Percentiles rank a stretch among this genome's conserved stretches.
Evolutionary conservation across 768 basidiomycete genomes (phyloP).

Genomic region (Daedaleopsis sinensis): DNA sequence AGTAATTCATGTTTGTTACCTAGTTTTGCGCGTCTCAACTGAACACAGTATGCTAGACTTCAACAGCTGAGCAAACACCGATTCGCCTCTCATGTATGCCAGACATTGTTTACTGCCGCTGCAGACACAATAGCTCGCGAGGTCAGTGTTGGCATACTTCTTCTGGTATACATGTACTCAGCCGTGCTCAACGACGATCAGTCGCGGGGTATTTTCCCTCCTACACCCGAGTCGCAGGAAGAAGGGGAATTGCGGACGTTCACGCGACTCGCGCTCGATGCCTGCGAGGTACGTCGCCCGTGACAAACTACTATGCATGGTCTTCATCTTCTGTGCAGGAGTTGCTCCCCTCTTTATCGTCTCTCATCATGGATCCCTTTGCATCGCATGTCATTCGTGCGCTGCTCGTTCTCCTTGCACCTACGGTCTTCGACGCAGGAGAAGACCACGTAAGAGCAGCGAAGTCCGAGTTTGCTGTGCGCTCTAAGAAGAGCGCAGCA

Average conservation of each 20-base stretch:
- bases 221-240: conserved; percentile 45
- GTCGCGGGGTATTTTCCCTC: conserved; percentile 58
- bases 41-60: conserved; percentile 46
- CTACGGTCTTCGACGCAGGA: conserved; percentile 48
- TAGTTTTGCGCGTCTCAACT: conserved; percentile 10
- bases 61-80: conserved; percentile 71
- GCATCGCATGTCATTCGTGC: conserved; percentile 90
- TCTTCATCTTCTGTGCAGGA: conserved; percentile 51
- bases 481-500: conserved; percentile 84
- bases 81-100: conserved; percentile 95
- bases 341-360: conserved; percentile 61
- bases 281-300: conserved; percentile 55
- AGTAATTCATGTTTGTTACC: conserved; percentile 37
- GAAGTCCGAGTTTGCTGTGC: conserved; percentile 45
- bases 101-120: conserved; percentile 79
- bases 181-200: conserved; percentile 32
- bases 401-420: conserved; percentile 76
- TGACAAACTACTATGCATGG: too few relatives aligned
- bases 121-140: conserved; percentile 68
- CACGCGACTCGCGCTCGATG: conserved; percentile 63
- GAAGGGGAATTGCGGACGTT: conserved; percentile 70
- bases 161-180: not conserved
- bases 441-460: conserved; percentile 29
- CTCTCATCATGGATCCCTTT: conserved; percentile 81
- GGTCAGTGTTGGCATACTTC: conserved; percentile 40